A percentile compares a stretch with the other conserved stretches of the same genome.
These are phyloP conservation scores for Pouteria campechiana DNA, from an alignment of 179 eudicot genomes.

Conservation along the genomic window DNA sequence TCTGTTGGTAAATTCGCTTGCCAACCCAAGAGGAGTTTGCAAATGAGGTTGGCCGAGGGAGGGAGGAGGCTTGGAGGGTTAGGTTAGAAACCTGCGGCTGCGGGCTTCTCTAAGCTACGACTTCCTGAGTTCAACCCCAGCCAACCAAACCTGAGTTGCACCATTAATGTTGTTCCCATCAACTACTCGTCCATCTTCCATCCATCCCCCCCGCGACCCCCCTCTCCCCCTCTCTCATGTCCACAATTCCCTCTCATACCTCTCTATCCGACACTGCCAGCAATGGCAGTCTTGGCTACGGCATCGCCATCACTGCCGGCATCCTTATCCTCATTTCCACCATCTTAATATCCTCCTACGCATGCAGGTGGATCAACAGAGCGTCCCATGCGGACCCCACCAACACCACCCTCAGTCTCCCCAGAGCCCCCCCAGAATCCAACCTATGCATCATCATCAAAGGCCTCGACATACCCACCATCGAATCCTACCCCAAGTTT, in stretches of 20 bases:
- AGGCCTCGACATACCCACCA: conserved; percentile 63
- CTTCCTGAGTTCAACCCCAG: too few relatives aligned
- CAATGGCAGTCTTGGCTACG: conserved; percentile 18
- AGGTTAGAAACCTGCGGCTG: too few relatives aligned
- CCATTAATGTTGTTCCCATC: too few relatives aligned
- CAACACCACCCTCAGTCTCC: background rate
- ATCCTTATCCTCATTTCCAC: conserved; percentile 26
- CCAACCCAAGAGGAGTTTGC: background rate
- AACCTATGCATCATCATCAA: conserved; percentile 3
- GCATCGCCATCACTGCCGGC: conserved; percentile 25
- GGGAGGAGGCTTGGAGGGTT: background rate
- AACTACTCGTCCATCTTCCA: too few relatives aligned
- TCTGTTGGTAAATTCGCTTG: too few relatives aligned
- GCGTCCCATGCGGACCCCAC: background rate
- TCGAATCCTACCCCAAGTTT: conserved; percentile 70
- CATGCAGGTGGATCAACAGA: conserved; percentile 19
- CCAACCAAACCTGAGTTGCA: too few relatives aligned
- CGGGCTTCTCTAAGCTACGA: too few relatives aligned
- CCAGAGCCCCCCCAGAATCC: conserved; percentile 6
- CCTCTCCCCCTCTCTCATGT: conserved; percentile 2
- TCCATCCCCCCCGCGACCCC: too few relatives aligned
- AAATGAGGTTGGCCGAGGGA: background rate
- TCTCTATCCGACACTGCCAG: conserved; percentile 7
- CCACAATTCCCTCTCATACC: conserved; percentile 8
- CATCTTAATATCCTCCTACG: conserved; percentile 26